Conservation (phyloP, 1,139 yeast genomes). For the Debaryomycetaceae sp. region DNA sequence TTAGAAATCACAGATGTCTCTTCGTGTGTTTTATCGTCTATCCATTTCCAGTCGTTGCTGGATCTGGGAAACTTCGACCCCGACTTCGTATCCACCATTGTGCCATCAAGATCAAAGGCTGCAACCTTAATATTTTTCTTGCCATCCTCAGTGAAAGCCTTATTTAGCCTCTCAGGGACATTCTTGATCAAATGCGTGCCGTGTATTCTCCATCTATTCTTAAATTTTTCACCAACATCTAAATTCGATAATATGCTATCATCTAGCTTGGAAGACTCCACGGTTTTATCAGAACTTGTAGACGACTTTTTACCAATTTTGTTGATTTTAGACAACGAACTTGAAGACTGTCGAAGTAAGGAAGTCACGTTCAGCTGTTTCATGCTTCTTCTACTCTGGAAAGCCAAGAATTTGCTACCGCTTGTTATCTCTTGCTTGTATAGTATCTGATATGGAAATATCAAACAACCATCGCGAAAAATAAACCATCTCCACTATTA, state of each 20-base stretch:
- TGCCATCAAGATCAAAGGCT: slow-evolving; percentile 76
- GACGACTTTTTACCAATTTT: not conserved
- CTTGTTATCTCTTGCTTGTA: too few species aligned
- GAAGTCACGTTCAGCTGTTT: not conserved
- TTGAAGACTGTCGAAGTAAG: not conserved
- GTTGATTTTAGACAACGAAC: not conserved
- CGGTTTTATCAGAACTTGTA: not conserved
- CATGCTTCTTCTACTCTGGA: not conserved
- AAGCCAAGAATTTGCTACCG: not conserved
- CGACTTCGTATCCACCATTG: slow-evolving; percentile 60
- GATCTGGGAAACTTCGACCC: slow-evolving; percentile 54
- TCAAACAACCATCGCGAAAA: not conserved
- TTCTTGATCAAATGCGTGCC: slow-evolving; percentile 37
- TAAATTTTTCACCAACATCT: not conserved
- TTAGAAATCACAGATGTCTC: slow-evolving; percentile 21
- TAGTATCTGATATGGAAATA: too few species aligned
- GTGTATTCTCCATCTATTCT: slow-evolving; percentile 22
- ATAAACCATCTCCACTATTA: not conserved
- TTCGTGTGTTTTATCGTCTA: slow-evolving; percentile 20
- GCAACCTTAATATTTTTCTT: slow-evolving; percentile 41
- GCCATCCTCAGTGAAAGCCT: not conserved
- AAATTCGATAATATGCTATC: not conserved
- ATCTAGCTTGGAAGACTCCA: not conserved
- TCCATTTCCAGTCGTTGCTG: slow-evolving; percentile 70
- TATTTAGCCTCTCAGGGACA: slow-evolving; percentile 18